Conservation (phyloP, 257 asterid species). For the Primulina huaijiensis region DNA sequence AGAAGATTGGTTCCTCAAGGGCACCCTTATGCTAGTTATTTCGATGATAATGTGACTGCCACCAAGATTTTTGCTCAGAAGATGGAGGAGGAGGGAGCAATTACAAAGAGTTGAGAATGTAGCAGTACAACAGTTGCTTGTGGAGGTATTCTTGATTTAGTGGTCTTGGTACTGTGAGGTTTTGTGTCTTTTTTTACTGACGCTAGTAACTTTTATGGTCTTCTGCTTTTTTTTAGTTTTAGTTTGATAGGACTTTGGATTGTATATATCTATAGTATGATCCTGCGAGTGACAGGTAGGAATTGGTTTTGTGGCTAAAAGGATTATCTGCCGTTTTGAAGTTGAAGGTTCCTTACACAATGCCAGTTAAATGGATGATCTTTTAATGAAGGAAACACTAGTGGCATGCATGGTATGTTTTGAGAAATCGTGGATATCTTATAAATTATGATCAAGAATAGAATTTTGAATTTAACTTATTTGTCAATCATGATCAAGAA, state of each 20-base stretch:
- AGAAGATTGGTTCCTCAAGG: slow-evolving; percentile 74
- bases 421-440: too few species aligned
- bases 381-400: too few species aligned
- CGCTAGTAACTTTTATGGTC: slow-evolving; percentile 23
- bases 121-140: slow-evolving; percentile 10
- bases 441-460: too few species aligned
- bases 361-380: too few species aligned
- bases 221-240: neutral
- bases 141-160: slow-evolving; percentile 9
- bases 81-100: slow-evolving; percentile 59
- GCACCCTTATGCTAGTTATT: slow-evolving; percentile 75
- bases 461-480: too few species aligned
- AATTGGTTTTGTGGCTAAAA: neutral
- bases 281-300: neutral
- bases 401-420: too few species aligned
- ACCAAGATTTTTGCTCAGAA: slow-evolving; percentile 72
- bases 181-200: slow-evolving; percentile 20
- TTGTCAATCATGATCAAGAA: too few species aligned
- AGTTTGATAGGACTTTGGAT: too few species aligned
- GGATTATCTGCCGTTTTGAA: neutral
- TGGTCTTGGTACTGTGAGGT: slow-evolving; percentile 10
- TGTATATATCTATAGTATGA: too few species aligned
- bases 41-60: slow-evolving; percentile 85
- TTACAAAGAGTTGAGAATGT: slow-evolving; percentile 35
- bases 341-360: neutral